These are phyloP conservation scores for Cinnamomum micranthum DNA, from an alignment of 164 flowering plant species.

Conservation along the genomic window DNA sequence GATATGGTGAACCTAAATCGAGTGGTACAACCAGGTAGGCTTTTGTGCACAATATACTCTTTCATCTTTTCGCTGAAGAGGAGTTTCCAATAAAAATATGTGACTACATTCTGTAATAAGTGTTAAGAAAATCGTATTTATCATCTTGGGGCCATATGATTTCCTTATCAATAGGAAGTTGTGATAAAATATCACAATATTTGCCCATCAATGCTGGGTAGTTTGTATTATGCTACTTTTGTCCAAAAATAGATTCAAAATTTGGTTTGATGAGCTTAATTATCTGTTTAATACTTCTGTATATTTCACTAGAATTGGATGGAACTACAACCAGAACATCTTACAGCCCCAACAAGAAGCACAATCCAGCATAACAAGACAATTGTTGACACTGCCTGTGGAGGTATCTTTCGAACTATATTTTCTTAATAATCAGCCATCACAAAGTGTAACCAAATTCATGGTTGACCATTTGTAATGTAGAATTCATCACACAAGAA, in stretches of 20 bases:
- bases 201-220: no score
- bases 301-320: slow-evolving; percentile 21
- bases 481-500: slow-evolving; percentile 35
- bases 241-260: no score
- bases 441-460: neutral
- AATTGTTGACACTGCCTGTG: slow-evolving; percentile 23
- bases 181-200: no score
- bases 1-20: slow-evolving; percentile 54
- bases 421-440: neutral
- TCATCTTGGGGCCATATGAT: no score
- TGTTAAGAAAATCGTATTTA: neutral
- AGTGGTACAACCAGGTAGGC: slow-evolving; percentile 37
- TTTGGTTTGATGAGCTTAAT: neutral
- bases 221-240: no score
- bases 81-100: neutral
- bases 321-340: slow-evolving; percentile 34
- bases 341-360: slow-evolving; percentile 30
- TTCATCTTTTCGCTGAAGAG: neutral
- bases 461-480: neutral
- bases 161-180: no score
- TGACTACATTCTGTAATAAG: neutral
- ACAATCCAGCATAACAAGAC: slow-evolving; percentile 41
- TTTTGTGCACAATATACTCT: neutral
- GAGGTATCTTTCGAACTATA: slow-evolving; percentile 20
- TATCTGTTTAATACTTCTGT: neutral